A percentile compares a stretch with the other conserved stretches of the same genome.
Evolutionary conservation across 2,329 filamentous ascomycete genomes (phyloP).

Genomic region (Talaromyces sp.): DNA sequence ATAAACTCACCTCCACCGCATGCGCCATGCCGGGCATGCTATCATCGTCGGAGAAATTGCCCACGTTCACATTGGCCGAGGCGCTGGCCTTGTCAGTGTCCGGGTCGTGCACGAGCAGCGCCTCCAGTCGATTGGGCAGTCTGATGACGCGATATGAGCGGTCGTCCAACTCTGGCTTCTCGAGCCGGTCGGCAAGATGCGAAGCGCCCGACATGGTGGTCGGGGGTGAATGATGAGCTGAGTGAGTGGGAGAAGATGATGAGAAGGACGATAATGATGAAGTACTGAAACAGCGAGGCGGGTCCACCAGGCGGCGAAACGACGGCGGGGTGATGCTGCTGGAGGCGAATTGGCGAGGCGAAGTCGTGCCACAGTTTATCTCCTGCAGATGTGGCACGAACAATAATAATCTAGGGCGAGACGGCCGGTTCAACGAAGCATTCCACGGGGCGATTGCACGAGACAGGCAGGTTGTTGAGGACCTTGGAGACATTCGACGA

Average conservation of each 20-base stretch:
- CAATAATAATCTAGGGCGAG: not conserved
- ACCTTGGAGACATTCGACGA: constrained; percentile 31
- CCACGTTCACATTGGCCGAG: constrained; percentile 90
- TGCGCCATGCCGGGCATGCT: constrained; percentile 95
- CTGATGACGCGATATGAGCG: constrained; percentile 82
- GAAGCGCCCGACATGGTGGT: constrained; percentile 22
- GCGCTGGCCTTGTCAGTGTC: constrained; percentile 96
- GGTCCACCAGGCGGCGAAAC: not conserved
- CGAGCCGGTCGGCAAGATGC: constrained; percentile 63
- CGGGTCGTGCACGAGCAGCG: constrained; percentile 84
- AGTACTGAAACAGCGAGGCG: not conserved
- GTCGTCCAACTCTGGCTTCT: constrained; percentile 81
- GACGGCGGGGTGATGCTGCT: not conserved
- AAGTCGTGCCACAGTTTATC: not conserved
- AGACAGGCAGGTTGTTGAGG: constrained; percentile 18
- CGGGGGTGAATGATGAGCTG: constrained; percentile 1
- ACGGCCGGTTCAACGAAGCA: not conserved
- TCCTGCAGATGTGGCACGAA: not conserved
- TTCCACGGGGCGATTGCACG: constrained; percentile 1
- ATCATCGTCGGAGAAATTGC: constrained; percentile 86
- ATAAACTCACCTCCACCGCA: constrained; percentile 62
- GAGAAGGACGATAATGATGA: not conserved
- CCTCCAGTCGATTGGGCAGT: constrained; percentile 82
- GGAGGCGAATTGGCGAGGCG: not conserved
- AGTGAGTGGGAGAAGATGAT: not conserved